These are phyloP conservation scores for Madurella fahalii DNA, from an alignment of 2,329 filamentous ascomycete genomes.

Conservation along the genomic window DNA sequence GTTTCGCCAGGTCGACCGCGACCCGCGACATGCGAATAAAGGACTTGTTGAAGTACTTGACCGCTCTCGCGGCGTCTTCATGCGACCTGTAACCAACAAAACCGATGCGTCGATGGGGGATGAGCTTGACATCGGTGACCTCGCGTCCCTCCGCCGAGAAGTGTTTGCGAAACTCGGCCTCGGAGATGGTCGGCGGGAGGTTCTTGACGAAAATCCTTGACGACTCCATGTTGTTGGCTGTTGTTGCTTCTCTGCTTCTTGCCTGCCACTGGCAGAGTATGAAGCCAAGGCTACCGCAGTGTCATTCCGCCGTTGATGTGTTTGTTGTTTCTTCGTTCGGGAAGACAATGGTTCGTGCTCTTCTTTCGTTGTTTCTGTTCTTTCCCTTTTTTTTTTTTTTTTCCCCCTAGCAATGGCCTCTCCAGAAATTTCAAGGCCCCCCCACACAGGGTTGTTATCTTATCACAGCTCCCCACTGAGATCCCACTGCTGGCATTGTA, in stretches of 20 bases:
- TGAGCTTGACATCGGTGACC: slow-evolving; percentile 89
- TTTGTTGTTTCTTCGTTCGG: not conserved
- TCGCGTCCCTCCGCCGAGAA: slow-evolving; percentile 69
- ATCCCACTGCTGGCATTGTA: not conserved
- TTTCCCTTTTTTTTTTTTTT: slow-evolving; percentile 4
- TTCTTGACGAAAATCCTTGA: slow-evolving; percentile 77
- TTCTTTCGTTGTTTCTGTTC: not conserved
- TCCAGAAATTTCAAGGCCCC: slow-evolving; percentile 18
- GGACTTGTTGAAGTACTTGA: slow-evolving; percentile 92
- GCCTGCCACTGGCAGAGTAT: slow-evolving; percentile 20
- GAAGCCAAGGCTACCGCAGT: slow-evolving; percentile 18
- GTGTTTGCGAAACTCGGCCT: slow-evolving; percentile 83
- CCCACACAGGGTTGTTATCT: slow-evolving; percentile 15
- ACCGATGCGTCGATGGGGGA: slow-evolving; percentile 84
- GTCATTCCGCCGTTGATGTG: slow-evolving; percentile 18
- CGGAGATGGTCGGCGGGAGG: slow-evolving; percentile 78
- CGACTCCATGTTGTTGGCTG: slow-evolving; percentile 40
- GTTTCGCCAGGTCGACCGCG: slow-evolving; percentile 78
- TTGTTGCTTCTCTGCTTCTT: slow-evolving; percentile 14
- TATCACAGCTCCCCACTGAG: slow-evolving; percentile 14
- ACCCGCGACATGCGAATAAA: slow-evolving; percentile 97
- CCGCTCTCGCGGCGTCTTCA: slow-evolving; percentile 74
- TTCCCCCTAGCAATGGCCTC: not conserved
- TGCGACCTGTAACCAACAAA: slow-evolving; percentile 90
- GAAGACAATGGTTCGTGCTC: not conserved